Conservation (phyloP, 441 rosid species). For the Aleurites moluccanus region DNA sequence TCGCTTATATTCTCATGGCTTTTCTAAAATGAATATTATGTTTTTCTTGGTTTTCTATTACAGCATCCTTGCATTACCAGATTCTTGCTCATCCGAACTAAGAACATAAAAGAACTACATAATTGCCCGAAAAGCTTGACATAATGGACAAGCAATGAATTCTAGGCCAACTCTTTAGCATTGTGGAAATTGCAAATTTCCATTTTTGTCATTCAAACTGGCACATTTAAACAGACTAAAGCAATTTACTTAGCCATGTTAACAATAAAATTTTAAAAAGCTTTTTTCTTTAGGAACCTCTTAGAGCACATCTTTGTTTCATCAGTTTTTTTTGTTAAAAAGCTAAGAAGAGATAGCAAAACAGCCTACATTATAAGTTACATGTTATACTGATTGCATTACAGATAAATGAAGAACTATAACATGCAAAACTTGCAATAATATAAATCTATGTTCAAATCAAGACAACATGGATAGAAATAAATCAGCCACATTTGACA, state of each 20-base stretch:
- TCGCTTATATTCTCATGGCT: background rate
- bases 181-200: background rate
- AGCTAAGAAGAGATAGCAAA: background rate
- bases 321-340: background rate
- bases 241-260: background rate
- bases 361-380: background rate
- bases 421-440: background rate
- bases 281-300: slow-evolving; percentile 12
- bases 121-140: background rate
- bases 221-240: no score
- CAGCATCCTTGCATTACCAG: background rate
- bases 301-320: background rate
- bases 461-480: background rate
- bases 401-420: background rate
- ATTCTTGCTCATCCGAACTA: background rate
- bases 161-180: background rate
- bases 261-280: background rate
- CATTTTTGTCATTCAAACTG: background rate
- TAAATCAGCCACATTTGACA: background rate
- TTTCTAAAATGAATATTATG: background rate
- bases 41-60: background rate
- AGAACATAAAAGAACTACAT: background rate
- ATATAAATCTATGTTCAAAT: background rate
- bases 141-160: background rate
- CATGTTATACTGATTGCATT: background rate